phyloP scores from a whole-genome alignment of 345 rosid genomes.

The Diplotaxis tenuifolia region DNA sequence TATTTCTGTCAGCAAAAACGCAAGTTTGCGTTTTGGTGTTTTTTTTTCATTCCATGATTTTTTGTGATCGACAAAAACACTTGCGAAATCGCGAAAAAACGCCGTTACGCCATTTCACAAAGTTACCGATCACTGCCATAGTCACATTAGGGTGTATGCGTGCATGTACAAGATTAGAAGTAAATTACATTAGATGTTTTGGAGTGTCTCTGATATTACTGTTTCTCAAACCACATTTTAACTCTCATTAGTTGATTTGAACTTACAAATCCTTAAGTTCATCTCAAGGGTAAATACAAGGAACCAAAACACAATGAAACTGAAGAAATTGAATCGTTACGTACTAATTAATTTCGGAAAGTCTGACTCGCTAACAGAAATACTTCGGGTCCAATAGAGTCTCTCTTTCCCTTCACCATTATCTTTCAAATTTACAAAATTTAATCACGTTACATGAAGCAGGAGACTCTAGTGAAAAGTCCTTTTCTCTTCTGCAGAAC shows the following conservation, averaged over 20 bases:
- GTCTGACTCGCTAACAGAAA: neutral
- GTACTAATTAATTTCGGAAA: neutral
- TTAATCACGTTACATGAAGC: neutral
- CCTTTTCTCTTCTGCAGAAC: slow-evolving; percentile 19
- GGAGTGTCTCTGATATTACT: neutral
- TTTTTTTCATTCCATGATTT: too few species aligned
- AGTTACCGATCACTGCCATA: too few species aligned
- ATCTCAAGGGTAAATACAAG: neutral
- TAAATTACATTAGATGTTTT: neutral
- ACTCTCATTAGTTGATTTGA: neutral
- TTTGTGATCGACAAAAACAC: too few species aligned
- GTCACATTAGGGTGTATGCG: neutral
- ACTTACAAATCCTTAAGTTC: neutral
- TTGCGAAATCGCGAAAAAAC: too few species aligned
- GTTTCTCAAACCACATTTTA: neutral
- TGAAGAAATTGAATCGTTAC: neutral
- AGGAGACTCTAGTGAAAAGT: slow-evolving; percentile 18
- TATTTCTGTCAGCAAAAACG: too few species aligned
- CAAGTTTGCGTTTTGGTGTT: too few species aligned
- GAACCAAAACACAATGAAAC: neutral
- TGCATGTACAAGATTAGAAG: neutral
- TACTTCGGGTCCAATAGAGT: neutral
- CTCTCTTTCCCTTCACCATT: neutral
- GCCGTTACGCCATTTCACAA: too few species aligned
- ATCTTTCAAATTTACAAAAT: neutral